phyloP scores from a whole-genome alignment of 2,329 filamentous ascomycete genomes.

The Chrysosphaeria jannelii region DNA sequence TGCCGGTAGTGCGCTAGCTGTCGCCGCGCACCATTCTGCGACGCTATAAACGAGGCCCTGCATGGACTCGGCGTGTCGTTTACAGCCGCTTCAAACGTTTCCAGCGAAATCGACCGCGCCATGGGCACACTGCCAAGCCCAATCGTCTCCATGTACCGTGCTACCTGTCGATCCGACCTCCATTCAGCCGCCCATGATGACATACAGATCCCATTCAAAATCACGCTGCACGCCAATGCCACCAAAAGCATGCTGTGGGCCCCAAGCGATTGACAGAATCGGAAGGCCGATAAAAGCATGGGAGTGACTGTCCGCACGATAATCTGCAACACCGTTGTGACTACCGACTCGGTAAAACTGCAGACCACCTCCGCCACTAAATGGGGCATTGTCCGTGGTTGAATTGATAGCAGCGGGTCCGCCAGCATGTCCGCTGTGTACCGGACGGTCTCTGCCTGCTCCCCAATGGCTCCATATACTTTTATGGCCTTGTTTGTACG shows the following conservation, averaged over 20 bases:
- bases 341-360: conserved; percentile 45
- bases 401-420: conserved; percentile 16
- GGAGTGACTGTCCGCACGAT: no score
- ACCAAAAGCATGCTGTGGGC: conserved; percentile 47
- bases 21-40: conserved; percentile 29
- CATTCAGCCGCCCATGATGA: conserved; percentile 44
- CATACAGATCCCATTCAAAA: conserved; percentile 47
- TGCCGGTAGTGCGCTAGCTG: conserved; percentile 61
- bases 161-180: conserved; percentile 63
- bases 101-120: conserved; percentile 60
- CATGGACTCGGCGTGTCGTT: no score
- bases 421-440: conserved; percentile 10
- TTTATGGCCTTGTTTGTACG: conserved; percentile 50
- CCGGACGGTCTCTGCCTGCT: conserved; percentile 30
- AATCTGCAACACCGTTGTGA: conserved; percentile 39
- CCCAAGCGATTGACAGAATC: no score
- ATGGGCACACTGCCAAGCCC: conserved; percentile 53
- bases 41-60: neutral
- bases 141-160: conserved; percentile 50
- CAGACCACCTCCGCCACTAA: conserved; percentile 42
- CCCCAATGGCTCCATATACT: conserved; percentile 48
- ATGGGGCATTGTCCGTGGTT: conserved; percentile 28
- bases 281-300: no score
- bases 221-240: conserved; percentile 34
- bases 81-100: conserved; percentile 41